Base-by-base conservation (phyloP, 805 yeast genomes). In the Candida boleticola region DNA sequence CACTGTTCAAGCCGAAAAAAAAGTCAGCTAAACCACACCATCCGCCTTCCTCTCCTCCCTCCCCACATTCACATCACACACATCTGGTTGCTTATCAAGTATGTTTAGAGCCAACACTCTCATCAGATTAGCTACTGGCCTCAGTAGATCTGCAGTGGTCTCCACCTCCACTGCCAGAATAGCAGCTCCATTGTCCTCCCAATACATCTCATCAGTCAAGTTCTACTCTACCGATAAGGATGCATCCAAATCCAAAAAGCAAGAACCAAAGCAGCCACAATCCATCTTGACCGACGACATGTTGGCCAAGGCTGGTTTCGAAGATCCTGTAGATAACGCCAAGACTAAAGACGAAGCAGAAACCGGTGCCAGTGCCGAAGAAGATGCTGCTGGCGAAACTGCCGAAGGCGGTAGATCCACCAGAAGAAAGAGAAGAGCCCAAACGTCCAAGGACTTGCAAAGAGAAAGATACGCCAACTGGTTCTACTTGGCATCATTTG, bases 261-360 rank as follows among this genome's bases (percentile, higher is more conserved):
- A 16, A 29, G 7, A 29, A n/a, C 55, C 54, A 9, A 53, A 60
- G 43, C 56, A 58, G 44, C 60, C 61, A 27, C 56, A 77, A 49
- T 76, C 86, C 16, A 76, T 89, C 51, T 70, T 90, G 48, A 81
- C 84, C 37, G 96, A 90, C 47, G 96, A 89, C 57, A 55, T 89
- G 55, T 73, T 90, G 44, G 83, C 85, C 25, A 80, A 82, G 54
- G 96, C 96, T 10, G 97, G 97, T 29, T 79, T 89, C 43, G 92
- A 88, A 33, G 73, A 63, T 10, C 54, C 51, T 22, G 47, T 48
- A 39, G 52, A 54, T 10, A 47, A 49, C 7, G 52, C 48, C 21
- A 40, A 56, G 26, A 44, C 51, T 18, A 11, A 23, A 7, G 27
- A 7, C 7, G 35, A 52, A 3, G 43, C 45, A 19, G 49, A 47